phyloP scores from a whole-genome alignment of 139 green algal genomes.

The Axilococcus clingmanii region DNA sequence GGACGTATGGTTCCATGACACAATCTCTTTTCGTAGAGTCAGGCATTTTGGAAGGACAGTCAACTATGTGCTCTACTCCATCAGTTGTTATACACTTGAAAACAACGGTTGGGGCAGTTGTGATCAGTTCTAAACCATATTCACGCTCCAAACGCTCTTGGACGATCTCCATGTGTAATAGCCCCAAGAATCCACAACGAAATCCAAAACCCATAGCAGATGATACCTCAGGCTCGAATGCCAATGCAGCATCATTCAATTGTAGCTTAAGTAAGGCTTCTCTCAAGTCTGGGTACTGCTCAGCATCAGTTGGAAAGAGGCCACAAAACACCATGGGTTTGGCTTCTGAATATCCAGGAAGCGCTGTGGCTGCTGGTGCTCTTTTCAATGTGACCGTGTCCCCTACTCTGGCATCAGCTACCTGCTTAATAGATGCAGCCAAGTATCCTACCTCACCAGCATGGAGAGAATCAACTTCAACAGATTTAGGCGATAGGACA shows the following conservation, averaged over 20 bases:
- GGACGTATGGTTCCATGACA: slow-evolving; percentile 89
- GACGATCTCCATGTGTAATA: slow-evolving; percentile 99
- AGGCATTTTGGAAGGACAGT: slow-evolving; percentile 81
- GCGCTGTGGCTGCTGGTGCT: slow-evolving; percentile 25
- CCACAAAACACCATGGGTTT: slow-evolving; percentile 96
- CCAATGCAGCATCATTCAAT: slow-evolving; percentile 92
- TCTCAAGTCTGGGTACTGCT: slow-evolving; percentile 71
- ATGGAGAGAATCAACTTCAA: slow-evolving; percentile 74
- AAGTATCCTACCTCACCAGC: slow-evolving; percentile 92
- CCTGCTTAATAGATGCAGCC: slow-evolving; percentile 78
- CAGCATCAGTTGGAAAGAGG: slow-evolving; percentile 84
- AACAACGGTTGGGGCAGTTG: slow-evolving; percentile 91
- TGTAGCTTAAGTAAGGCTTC: slow-evolving; percentile 96
- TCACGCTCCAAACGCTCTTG: slow-evolving; percentile 96
- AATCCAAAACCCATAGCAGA: slow-evolving; percentile 98
- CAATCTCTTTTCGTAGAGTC: slow-evolving; percentile 41
- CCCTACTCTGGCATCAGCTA: slow-evolving; percentile 87
- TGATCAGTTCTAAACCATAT: slow-evolving; percentile 94
- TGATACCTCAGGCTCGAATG: slow-evolving; percentile 86
- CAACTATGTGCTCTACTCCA: slow-evolving; percentile 49
- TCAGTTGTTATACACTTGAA: slow-evolving; percentile 50
- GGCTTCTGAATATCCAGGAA: slow-evolving; percentile 74
- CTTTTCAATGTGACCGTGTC: slow-evolving; percentile 87
- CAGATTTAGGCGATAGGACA: slow-evolving; percentile 70
- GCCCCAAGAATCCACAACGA: slow-evolving; percentile 93